Conservation (phyloP, 2,329 filamentous ascomycete genomes). For the Fusarium sp. region DNA sequence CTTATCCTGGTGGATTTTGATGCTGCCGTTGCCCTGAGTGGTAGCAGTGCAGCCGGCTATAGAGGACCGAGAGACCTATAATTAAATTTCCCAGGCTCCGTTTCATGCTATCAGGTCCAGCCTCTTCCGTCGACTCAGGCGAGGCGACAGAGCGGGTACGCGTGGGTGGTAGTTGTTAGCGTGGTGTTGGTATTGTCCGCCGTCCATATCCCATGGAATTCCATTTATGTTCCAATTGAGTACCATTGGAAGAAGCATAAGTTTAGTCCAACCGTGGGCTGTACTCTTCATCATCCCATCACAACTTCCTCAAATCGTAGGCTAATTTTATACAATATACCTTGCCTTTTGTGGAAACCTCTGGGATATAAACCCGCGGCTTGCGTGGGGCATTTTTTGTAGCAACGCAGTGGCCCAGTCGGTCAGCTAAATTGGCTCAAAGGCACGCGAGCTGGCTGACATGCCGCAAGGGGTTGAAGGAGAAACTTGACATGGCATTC, state of each 20-base stretch:
- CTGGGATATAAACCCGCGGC: constrained; percentile 11
- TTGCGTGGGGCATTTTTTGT: constrained; percentile 30
- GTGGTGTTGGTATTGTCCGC: constrained; percentile 9
- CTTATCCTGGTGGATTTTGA: constrained; percentile 35
- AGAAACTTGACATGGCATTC: constrained; percentile 13
- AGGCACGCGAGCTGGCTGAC: constrained; percentile 32
- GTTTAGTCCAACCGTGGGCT: neutral
- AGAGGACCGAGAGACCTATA: constrained; percentile 25
- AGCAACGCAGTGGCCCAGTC: constrained; percentile 14
- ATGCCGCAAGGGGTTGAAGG: constrained; percentile 2
- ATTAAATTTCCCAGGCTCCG: constrained; percentile 42
- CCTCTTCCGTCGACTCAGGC: constrained; percentile 31
- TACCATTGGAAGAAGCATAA: neutral
- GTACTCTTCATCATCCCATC: neutral
- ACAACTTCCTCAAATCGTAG: neutral
- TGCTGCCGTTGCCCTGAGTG: constrained; percentile 24
- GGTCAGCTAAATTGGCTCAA: constrained; percentile 33
- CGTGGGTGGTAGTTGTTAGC: constrained; percentile 8
- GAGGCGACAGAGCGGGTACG: constrained; percentile 34
- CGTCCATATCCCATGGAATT: neutral
- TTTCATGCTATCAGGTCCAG: constrained; percentile 24
- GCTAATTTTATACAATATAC: neutral
- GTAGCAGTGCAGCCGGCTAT: neutral
- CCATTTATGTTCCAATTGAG: neutral
- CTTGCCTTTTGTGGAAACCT: neutral